Evolutionary conservation across 371 early-diverging fungal species (phyloP).

Genomic region (Actinomucor elegans): DNA sequence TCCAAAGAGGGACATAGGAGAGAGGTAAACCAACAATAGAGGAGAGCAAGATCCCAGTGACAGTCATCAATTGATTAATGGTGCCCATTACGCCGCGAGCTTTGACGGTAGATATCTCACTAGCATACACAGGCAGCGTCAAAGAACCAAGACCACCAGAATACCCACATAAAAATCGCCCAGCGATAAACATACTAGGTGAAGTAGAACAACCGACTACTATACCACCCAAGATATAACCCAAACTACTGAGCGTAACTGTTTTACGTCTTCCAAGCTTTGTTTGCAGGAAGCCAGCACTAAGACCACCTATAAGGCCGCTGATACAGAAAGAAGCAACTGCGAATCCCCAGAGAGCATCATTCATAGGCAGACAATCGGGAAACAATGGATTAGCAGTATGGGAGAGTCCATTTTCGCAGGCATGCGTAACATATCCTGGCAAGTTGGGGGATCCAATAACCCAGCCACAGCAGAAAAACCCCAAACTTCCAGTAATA

Average conservation of each 20-base stretch:
- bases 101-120: slow-evolving; percentile 72
- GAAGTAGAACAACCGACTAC: slow-evolving; percentile 56
- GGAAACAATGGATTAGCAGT: slow-evolving; percentile 9
- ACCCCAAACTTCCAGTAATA: slow-evolving; percentile 30
- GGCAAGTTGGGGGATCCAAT: slow-evolving; percentile 48
- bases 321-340: slow-evolving; percentile 67
- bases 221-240: slow-evolving; percentile 65
- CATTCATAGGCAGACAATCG: slow-evolving; percentile 27
- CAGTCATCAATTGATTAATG: slow-evolving; percentile 31
- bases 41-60: slow-evolving; percentile 69
- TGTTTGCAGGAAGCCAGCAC: slow-evolving; percentile 55
- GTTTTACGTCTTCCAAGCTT: slow-evolving; percentile 65
- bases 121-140: slow-evolving; percentile 76
- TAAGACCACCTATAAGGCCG: slow-evolving; percentile 68
- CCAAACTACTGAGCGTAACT: slow-evolving; percentile 57
- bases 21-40: slow-evolving; percentile 59
- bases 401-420: slow-evolving; percentile 3
- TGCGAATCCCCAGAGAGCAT: slow-evolving; percentile 50
- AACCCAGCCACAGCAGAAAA: slow-evolving; percentile 42
- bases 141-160: slow-evolving; percentile 78
- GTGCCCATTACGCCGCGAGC: slow-evolving; percentile 64
- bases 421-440: slow-evolving; percentile 22
- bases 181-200: slow-evolving; percentile 63
- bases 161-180: slow-evolving; percentile 77
- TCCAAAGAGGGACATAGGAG: slow-evolving; percentile 65